phyloP scores from a whole-genome alignment of 2,329 filamentous ascomycete species.

The Chaetomiaceae sp. region DNA sequence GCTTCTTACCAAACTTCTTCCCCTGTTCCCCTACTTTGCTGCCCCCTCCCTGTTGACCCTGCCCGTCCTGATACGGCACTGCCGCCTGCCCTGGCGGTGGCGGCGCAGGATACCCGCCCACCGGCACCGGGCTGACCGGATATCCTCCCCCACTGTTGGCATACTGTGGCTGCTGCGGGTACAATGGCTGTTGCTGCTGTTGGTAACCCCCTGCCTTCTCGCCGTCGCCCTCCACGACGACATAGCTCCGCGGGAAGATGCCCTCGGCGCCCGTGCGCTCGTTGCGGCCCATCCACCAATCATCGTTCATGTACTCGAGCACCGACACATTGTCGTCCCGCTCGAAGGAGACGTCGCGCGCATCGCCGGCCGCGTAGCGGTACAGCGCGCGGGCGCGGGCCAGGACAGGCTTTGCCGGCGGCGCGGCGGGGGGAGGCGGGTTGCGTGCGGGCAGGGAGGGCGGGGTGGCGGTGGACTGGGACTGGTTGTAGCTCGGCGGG shows the following conservation, averaged over 20 bases:
- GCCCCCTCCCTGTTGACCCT: conserved; percentile 42
- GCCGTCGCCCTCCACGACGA: conserved; percentile 52
- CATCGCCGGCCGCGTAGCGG: conserved; percentile 70
- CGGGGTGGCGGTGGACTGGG: conserved; percentile 37
- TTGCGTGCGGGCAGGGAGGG: conserved; percentile 26
- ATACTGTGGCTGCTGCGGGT: conserved; percentile 20
- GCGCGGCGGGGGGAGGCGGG: conserved; percentile 36
- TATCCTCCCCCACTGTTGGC: conserved; percentile 20
- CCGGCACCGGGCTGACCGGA: conserved; percentile 13
- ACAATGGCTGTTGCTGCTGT: conserved; percentile 8
- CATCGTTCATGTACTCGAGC: conserved; percentile 88
- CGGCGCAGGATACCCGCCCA: conserved; percentile 27
- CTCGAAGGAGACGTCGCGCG: conserved; percentile 74
- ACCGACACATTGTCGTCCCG: conserved; percentile 76
- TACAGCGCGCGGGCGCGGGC: conserved; percentile 76
- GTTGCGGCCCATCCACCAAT: conserved; percentile 95
- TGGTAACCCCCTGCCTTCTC: too few relatives aligned
- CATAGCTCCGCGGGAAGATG: conserved; percentile 93
- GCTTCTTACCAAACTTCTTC: conserved; percentile 96
- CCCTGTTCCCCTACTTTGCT: conserved; percentile 67
- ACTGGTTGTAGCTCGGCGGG: conserved; percentile 48
- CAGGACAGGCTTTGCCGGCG: conserved; percentile 49
- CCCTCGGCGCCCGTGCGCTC: conserved; percentile 76
- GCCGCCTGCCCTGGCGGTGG: conserved; percentile 36
- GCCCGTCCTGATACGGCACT: conserved; percentile 61